Base-by-base conservation (phyloP, 129 eudicot species). In the Artemisia argyi region DNA sequence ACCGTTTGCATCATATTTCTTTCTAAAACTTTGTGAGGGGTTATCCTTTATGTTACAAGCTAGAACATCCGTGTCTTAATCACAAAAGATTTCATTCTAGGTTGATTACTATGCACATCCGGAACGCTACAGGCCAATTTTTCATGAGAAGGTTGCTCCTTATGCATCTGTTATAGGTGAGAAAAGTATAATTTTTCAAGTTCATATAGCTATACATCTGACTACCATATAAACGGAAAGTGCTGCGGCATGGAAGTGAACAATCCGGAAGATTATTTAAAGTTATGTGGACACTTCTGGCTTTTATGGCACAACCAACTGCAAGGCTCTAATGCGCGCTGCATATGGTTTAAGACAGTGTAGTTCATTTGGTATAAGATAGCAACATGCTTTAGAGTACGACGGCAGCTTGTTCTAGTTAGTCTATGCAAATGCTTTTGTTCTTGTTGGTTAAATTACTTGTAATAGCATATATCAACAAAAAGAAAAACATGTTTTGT, bases 101-200 rank as follows among this genome's bases (percentile, higher is more conserved):
- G 91, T 57, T 52, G 94, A 95, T 72, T 95, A 95, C 83, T 95
- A 95, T 80, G 87, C 91, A 61, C 99, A 95, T 80, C 99, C 99
- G 46, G 99, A 95, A 83, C 88, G 88, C 73, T 95, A 95, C 80
- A 75, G 61, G 59, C 91, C 99, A 62, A 26, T 81, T 83, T 95
- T 95, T 80, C 96, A 95, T 53, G 96, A 95, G 76, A 95, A 76
- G 76, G 75, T 95, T 39, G 96, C 96, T 72, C 99, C 99, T 16
- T 95, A 84, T 83, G 87, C 99, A 62, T 86, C 97, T 86, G 99
- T 90, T 60, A 83, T 95, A 86, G 99, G 99, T 95, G 44, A 59
- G 88, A 59, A 49, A 30, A 26, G 59, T 11, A 47, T 49, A 12
- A 9, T 1, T 53, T 9, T 55, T 54, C 24, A 7, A 56, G n/a